These are phyloP conservation scores for Salix koriyanagi DNA, from an alignment of 345 rosid species.

Conservation along the genomic window DNA sequence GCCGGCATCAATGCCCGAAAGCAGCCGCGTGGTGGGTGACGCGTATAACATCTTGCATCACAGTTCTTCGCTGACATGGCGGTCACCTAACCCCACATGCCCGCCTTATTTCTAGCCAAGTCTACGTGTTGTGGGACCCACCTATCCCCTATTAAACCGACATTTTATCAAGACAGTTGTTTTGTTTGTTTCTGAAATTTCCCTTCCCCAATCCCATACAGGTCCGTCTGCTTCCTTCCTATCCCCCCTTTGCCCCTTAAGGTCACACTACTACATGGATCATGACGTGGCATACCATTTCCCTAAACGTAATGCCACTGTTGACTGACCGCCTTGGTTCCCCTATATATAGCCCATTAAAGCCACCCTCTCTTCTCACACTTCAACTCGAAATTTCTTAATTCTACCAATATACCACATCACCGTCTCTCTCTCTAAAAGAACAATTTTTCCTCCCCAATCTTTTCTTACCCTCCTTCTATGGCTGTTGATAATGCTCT, in stretches of 20 bases:
- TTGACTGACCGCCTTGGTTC: not conserved
- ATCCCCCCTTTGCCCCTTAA: not conserved
- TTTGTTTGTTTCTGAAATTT: not conserved
- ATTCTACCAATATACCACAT: not conserved
- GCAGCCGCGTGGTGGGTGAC: conserved; percentile 39
- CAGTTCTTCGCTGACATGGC: conserved; percentile 48
- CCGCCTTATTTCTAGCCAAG: conserved; percentile 45
- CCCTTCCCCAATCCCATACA: too few species aligned
- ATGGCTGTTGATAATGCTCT: conserved; percentile 60
- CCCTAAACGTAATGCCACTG: not conserved
- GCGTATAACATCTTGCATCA: conserved; percentile 3
- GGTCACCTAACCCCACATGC: conserved; percentile 73
- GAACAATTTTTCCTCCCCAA: not conserved
- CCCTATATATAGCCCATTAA: conserved; percentile 42
- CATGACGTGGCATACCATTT: conserved; percentile 34
- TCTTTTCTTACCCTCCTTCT: too few species aligned
- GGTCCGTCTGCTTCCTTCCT: conserved; percentile 26
- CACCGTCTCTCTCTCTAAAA: not conserved
- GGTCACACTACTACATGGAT: conserved; percentile 18
- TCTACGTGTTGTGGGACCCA: conserved; percentile 46
- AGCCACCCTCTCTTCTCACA: conserved; percentile 14
- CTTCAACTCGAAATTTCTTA: not conserved
- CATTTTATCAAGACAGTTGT: conserved; percentile 10
- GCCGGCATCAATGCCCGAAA: conserved; percentile 36
- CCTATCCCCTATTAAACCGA: conserved; percentile 36